A percentile compares a stretch with the other conserved stretches of the same genome.
Conservation (phyloP, 345 rosid species). For the Mangifera indica region DNA sequence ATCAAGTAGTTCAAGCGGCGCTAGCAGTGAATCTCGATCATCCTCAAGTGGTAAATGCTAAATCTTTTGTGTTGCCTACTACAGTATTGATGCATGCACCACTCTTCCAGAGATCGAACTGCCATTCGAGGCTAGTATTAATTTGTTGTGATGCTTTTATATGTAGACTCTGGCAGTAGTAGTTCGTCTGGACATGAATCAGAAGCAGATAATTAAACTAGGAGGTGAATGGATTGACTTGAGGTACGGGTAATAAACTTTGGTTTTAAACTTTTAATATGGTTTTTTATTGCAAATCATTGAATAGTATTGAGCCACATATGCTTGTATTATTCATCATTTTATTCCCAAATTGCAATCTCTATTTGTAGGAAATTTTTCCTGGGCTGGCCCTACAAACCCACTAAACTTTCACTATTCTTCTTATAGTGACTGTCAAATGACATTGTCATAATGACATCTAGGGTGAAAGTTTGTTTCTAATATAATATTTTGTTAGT, state of each 20-base stretch:
- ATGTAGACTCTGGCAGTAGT: slow-evolving; percentile 48
- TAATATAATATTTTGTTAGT: background rate
- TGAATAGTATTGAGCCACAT: background rate
- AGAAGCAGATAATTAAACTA: slow-evolving; percentile 24
- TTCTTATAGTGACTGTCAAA: background rate
- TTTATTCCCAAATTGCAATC: background rate
- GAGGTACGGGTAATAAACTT: slow-evolving; percentile 26
- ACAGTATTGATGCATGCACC: background rate
- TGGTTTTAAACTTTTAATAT: background rate
- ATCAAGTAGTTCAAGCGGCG: slow-evolving; percentile 47
- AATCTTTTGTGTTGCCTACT: background rate
- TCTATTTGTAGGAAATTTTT: background rate
- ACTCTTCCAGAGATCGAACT: background rate
- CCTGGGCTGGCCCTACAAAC: background rate
- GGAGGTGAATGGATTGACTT: slow-evolving; percentile 19
- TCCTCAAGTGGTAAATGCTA: slow-evolving; percentile 49
- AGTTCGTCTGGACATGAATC: slow-evolving; percentile 39
- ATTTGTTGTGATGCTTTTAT: slow-evolving; percentile 4
- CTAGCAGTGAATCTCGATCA: slow-evolving; percentile 45
- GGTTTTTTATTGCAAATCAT: background rate
- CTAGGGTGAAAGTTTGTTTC: background rate
- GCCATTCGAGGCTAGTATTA: background rate
- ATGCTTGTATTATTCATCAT: background rate
- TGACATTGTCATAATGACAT: background rate
- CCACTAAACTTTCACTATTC: background rate